Conservation (phyloP, 176 grass and related monocot species). For the Phoenix roebelenii region DNA sequence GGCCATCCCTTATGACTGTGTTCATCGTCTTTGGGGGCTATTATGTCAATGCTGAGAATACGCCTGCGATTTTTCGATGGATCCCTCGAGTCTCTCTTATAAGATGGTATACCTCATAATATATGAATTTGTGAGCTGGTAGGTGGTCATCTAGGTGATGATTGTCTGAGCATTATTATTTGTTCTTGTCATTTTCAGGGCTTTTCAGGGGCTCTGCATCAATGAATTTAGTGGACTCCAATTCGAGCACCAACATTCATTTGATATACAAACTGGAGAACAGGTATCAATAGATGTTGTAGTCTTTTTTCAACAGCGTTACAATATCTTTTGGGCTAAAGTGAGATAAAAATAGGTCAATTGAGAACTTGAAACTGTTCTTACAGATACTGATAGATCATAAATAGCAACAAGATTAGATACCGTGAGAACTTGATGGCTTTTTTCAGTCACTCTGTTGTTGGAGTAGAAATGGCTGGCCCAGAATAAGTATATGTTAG, state of each 20-base stretch:
- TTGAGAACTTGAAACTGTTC: too few relatives aligned
- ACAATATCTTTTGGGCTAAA: too few relatives aligned
- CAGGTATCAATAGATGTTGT: conserved; percentile 37
- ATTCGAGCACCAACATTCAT: conserved; percentile 76
- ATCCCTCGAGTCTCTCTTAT: conserved; percentile 83
- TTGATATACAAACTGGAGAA: conserved; percentile 84
- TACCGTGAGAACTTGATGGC: too few relatives aligned
- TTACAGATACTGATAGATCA: too few relatives aligned
- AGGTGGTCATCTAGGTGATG: too few relatives aligned
- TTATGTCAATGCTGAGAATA: conserved; percentile 92
- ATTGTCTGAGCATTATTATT: too few relatives aligned
- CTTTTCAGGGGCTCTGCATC: conserved; percentile 91
- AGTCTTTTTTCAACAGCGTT: too few relatives aligned
- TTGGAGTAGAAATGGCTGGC: too few relatives aligned
- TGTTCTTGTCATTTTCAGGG: conserved; percentile 32
- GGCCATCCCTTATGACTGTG: conserved; percentile 91
- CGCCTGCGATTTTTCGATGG: conserved; percentile 75
- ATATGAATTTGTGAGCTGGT: neutral
- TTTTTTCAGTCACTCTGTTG: too few relatives aligned
- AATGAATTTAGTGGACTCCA: conserved; percentile 86
- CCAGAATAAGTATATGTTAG: too few relatives aligned
- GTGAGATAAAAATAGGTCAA: too few relatives aligned
- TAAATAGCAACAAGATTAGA: too few relatives aligned
- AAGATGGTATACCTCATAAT: conserved; percentile 61
- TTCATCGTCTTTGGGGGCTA: conserved; percentile 98